Evolutionary conservation across 1,284 basidiomycete genomes (phyloP).

Genomic region (Erythrobasidium hasegawianum): DNA sequence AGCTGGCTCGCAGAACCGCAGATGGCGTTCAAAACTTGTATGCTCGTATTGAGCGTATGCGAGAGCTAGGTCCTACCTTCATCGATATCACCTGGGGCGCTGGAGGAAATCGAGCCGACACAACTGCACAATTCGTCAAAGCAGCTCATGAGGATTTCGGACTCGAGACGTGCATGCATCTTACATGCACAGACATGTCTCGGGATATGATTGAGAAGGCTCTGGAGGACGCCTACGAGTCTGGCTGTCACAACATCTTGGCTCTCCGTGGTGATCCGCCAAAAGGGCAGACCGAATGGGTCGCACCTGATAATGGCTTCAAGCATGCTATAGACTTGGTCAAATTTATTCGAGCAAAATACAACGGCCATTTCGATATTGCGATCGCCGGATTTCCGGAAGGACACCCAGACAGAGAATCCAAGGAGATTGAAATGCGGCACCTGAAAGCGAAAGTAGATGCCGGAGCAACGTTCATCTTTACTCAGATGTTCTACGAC

Average conservation of each 20-base stretch:
- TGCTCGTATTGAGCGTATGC: conserved; percentile 98
- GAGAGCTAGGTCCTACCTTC: conserved; percentile 78
- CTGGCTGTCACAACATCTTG: conserved; percentile 84
- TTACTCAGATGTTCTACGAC: conserved; percentile 98
- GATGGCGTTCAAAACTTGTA: conserved; percentile 90
- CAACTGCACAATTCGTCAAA: conserved; percentile 73
- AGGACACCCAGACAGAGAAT: conserved; percentile 70
- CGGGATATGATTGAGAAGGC: conserved; percentile 79
- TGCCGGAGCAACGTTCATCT: conserved; percentile 90
- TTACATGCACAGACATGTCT: conserved; percentile 98
- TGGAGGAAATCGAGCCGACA: conserved; percentile 51
- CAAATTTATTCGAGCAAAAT: conserved; percentile 78
- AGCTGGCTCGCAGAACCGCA: conserved; percentile 13
- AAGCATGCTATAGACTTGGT: conserved; percentile 86
- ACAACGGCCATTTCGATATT: conserved; percentile 82
- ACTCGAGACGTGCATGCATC: conserved; percentile 81
- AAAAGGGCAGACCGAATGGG: conserved; percentile 87
- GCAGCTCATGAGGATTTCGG: conserved; percentile 81
- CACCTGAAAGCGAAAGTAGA: conserved; percentile 85
- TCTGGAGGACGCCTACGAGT: conserved; percentile 72
- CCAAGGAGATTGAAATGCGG: conserved; percentile 67
- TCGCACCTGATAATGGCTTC: conserved; percentile 78
- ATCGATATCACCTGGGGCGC: conserved; percentile 51
- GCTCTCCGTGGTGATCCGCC: conserved; percentile 93
- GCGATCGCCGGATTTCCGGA: conserved; percentile 86